Conservation (phyloP, 208 protist species). For the Plasmodiophora brassicae region DNA sequence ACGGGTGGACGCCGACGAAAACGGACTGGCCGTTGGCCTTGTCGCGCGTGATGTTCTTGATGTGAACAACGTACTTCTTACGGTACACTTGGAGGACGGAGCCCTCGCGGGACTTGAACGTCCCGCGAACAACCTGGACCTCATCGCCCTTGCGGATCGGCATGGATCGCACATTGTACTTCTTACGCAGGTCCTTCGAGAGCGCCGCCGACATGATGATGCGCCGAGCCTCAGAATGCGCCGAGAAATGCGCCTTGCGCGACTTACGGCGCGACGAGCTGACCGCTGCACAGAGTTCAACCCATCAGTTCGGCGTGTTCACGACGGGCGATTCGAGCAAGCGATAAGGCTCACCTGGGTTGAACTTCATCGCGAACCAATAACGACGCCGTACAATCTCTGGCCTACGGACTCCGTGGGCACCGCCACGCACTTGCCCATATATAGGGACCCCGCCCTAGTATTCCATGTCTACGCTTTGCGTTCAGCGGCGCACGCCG, state of each 20-base stretch:
- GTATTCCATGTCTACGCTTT: too few relatives aligned
- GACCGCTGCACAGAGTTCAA: slow-evolving; percentile 55
- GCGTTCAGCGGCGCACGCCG: too few relatives aligned
- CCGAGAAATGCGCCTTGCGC: slow-evolving; percentile 97
- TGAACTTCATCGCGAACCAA: slow-evolving; percentile 36
- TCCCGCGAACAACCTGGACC: slow-evolving; percentile 83
- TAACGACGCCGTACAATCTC: too few relatives aligned
- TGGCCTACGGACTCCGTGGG: too few relatives aligned
- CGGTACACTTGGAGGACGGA: slow-evolving; percentile 95
- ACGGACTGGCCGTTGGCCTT: slow-evolving; percentile 72
- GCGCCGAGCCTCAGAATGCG: slow-evolving; percentile 86
- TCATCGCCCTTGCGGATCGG: slow-evolving; percentile 98
- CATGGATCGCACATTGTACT: slow-evolving; percentile 94
- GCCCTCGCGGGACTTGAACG: slow-evolving; percentile 87
- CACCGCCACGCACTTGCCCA: too few relatives aligned
- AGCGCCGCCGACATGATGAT: slow-evolving; percentile 94
- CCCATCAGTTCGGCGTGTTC: neutral
- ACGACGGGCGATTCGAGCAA: neutral
- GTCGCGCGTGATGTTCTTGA: slow-evolving; percentile 93
- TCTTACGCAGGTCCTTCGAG: slow-evolving; percentile 94
- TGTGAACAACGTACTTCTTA: slow-evolving; percentile 96
- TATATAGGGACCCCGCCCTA: too few relatives aligned
- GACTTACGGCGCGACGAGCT: slow-evolving; percentile 83
- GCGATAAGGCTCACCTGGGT: neutral
- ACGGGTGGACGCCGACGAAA: slow-evolving; percentile 82